Evolutionary conservation across 2,329 filamentous ascomycete species (phyloP), one percentile per base, ranked within the genome.

Genomic region (Thyridium curvatum): DNA sequence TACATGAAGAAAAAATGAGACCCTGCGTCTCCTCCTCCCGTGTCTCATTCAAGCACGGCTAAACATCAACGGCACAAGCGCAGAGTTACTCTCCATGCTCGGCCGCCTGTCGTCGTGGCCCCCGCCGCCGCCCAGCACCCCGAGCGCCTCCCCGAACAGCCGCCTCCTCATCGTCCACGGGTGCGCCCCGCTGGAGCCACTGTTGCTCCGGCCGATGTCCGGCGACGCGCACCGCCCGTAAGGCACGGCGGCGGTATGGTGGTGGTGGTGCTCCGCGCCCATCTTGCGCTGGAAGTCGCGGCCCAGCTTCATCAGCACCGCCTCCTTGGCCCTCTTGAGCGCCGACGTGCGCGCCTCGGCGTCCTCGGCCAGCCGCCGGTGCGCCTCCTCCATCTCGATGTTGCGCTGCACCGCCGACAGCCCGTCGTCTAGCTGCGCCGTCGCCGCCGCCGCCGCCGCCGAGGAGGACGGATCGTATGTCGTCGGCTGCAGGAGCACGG

Each of bases 41-140:
- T n/a, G n/a, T n/a, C n/a, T n/a, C n/a, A n/a, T n/a, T 54, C 45
- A 61, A n/a, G 49, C 54, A 33, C 69, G 64, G 54, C 69, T 77
- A 41, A 81, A 78, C 56, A 82, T 73, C 52, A 82, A 60, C 44
- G 78, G 77, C 44, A 82, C 77, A 49, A 78, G 50, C 14, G 66
- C 65, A 36, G 67, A 72, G 51, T 63, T 65, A 47, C 70, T 74
- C 43, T 77, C 74, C 52, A 76, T 56, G 39, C 62, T 67, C 43
- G 73, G 35, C 31, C 50, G 40, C 39, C 35, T 38, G 32, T 41
- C n/a, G n/a, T n/a, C n/a, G n/a, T n/a, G n/a, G n/a, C n/a, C n/a
- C n/a, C n/a, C n/a, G n/a, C n/a, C n/a, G n/a, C n/a, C n/a, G n/a
- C n/a, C 31, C 38, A 32, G 38, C 32, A 40, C 36, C 13, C 37